Evolutionary conservation across 1,139 yeast species (phyloP).

Genomic region (Pichia inconspicua): DNA sequence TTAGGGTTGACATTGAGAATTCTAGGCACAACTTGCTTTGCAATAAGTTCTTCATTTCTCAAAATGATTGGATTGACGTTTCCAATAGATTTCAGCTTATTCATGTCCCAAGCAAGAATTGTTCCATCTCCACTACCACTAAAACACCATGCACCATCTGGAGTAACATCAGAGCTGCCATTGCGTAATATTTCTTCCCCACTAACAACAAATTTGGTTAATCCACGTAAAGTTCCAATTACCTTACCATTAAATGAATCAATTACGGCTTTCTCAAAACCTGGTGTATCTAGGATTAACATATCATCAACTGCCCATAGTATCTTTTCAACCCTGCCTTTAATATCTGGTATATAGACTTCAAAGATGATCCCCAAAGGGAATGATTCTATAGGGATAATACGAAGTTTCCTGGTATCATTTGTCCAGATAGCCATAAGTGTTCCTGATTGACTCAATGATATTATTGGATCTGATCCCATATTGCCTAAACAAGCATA

Average conservation of each 20-base stretch:
- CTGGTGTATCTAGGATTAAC: conserved; percentile 21
- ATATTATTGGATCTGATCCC: conserved; percentile 33
- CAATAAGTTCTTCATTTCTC: conserved; percentile 2
- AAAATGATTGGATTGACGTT: conserved; percentile 4
- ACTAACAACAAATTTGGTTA: conserved; percentile 10
- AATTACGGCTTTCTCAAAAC: conserved; percentile 29
- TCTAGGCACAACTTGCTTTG: conserved; percentile 40
- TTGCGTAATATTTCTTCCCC: conserved; percentile 12
- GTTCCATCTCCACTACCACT: conserved; percentile 56
- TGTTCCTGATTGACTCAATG: conserved; percentile 78
- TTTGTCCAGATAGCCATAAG: conserved; percentile 68
- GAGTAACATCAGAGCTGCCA: conserved; percentile 43
- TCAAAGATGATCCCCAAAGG: conserved; percentile 15
- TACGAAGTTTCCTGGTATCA: conserved; percentile 38
- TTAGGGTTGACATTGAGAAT: conserved; percentile 73
- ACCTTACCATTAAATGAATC: conserved; percentile 18
- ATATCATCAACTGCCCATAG: conserved; percentile 9
- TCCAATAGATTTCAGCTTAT: not conserved
- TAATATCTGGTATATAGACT: conserved; percentile 2
- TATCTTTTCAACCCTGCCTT: conserved; percentile 9
- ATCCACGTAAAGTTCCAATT: conserved; percentile 15
- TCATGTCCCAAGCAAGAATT: conserved; percentile 57
- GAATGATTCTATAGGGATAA: conserved; percentile 28
- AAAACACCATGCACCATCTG: conserved; percentile 71
- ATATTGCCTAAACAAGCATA: conserved; percentile 45